Base-by-base conservation (phyloP, 345 rosid species). In the Geranium rotundifolium region DNA sequence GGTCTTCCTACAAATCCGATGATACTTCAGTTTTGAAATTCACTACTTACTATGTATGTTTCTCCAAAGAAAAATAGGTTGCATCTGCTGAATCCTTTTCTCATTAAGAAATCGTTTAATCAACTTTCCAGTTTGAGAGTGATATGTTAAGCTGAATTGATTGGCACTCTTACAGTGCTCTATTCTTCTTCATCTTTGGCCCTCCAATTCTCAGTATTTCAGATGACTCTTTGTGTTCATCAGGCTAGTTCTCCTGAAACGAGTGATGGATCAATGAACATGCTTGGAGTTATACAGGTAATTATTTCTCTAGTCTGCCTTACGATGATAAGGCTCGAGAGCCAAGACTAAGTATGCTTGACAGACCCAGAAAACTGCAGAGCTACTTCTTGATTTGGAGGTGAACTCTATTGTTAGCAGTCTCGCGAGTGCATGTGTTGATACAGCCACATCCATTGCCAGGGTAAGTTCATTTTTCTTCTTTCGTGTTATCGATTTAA, bases 321-420 rank as follows among this genome's bases (percentile, higher is more conserved):
- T 34, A 5, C 1, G 41, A 34, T 5, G 41, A 34, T 34, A 34
- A 34, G 41, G 41, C 41, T 5, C 41, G 10, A 34, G 41, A 34
- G 41, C 3, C 41, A 8, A 34, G 41, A 34, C 10, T 34, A 34
- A 4, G 41, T 34, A 34, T 34, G 58, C 34, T 30, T 65, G 46
- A 75, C 85, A 91, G 96, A 77, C 95, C 72, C 98, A 89, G 81
- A 91, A 91, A 81, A 85, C 77, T 65, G 95, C 95, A 17, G 98
- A 91, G 81, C 79, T 89, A 63, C 86, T 91, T 73, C 98, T 89
- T 71, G 96, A 91, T 83, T 56, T 72, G 78, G 82, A 83, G 69
- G 80, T 87, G 67, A 72, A 79, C 74, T 77, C 88, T 15, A 63
- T 89, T 50, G 66, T 84, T 54, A 81, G 89, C 80, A 76, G 93